phyloP scores from a whole-genome alignment of 805 yeast species.

The Ogataea naganishii region DNA sequence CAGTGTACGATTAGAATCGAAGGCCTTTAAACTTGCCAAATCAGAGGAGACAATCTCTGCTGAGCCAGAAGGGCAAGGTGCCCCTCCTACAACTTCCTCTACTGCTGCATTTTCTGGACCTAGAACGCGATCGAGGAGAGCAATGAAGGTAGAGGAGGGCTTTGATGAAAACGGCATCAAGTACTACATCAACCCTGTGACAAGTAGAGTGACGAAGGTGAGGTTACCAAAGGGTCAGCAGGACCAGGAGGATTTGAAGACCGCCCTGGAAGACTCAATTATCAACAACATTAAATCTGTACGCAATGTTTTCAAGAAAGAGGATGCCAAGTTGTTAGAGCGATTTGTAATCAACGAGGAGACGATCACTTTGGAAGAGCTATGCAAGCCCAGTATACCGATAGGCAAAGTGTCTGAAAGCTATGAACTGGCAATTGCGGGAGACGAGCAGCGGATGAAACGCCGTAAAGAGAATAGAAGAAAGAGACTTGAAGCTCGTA shows the following conservation, averaged over 20 bases:
- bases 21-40: no score
- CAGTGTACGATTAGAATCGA: no score
- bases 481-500: slow-evolving; percentile 34
- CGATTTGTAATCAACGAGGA: slow-evolving; percentile 40
- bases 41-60: no score
- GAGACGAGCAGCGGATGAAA: slow-evolving; percentile 28
- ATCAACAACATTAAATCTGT: slow-evolving; percentile 28
- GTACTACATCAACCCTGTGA: slow-evolving; percentile 10
- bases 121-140: no score
- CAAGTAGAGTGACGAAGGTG: slow-evolving; percentile 8
- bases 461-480: slow-evolving; percentile 26
- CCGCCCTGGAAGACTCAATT: slow-evolving; percentile 16
- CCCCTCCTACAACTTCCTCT: no score
- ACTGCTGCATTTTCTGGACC: no score
- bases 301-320: slow-evolving; percentile 26
- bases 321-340: slow-evolving; percentile 31
- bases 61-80: no score
- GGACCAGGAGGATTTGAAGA: slow-evolving; percentile 7
- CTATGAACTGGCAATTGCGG: slow-evolving; percentile 46
- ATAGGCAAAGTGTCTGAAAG: slow-evolving; percentile 58
- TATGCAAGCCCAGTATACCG: slow-evolving; percentile 60
- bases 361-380: slow-evolving; percentile 54
- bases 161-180: slow-evolving; percentile 8
- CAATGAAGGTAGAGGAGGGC: no score
- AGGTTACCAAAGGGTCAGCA: slow-evolving; percentile 1